Evolutionary conservation across 225 moss, liverwort and hornwort genomes (phyloP).

Genomic region (Lunularia cruciata): DNA sequence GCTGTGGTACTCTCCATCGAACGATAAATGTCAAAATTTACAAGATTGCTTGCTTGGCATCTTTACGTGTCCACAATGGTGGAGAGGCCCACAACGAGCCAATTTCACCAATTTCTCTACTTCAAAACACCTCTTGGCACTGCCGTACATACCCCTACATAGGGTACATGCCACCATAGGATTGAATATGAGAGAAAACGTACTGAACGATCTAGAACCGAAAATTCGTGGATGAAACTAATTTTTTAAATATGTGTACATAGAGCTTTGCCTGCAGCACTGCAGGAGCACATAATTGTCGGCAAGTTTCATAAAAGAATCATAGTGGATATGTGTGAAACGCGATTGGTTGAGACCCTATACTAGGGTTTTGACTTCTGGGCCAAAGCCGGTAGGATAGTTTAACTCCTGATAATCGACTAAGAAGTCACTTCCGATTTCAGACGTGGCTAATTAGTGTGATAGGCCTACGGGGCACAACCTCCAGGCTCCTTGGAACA

Average conservation of each 20-base stretch:
- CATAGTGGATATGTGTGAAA: slow-evolving; percentile 10
- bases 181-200: no score
- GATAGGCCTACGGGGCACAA: slow-evolving; percentile 4
- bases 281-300: slow-evolving; percentile 30
- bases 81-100: no score
- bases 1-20: no score
- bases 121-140: no score
- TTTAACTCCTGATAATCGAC: background rate
- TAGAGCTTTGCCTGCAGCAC: slow-evolving; percentile 11
- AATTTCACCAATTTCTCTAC: no score
- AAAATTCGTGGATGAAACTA: slow-evolving; percentile 21
- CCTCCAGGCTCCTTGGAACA: slow-evolving; percentile 11
- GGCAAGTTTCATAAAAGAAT: slow-evolving; percentile 28
- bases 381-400: background rate
- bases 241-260: slow-evolving; percentile 38
- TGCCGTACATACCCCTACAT: no score
- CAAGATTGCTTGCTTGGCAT: no score
- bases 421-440: slow-evolving; percentile 6
- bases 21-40: no score
- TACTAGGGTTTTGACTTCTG: slow-evolving; percentile 12
- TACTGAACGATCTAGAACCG: background rate
- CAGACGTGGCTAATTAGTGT: slow-evolving; percentile 2
- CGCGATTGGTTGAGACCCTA: slow-evolving; percentile 13
- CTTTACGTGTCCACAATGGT: no score
- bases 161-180: no score